These are phyloP conservation scores for Gaertneriomyces semiglobifer DNA, from an alignment of 192 early-diverging fungal species.

Conservation along the genomic window DNA sequence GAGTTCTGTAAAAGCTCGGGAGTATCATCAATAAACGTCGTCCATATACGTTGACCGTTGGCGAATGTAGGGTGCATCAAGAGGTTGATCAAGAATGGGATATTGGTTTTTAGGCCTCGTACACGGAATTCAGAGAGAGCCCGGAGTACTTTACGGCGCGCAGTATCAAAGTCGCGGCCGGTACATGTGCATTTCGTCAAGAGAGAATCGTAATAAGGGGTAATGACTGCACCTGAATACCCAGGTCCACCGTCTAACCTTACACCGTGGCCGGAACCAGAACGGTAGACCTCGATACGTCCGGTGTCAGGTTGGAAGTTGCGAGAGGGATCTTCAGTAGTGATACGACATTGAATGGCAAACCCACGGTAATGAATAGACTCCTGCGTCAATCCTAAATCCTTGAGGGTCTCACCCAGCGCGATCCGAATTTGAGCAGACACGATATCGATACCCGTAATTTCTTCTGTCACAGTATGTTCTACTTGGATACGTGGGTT, in stretches of 20 bases:
- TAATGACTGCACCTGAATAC: conserved; percentile 87
- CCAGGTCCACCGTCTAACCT: conserved; percentile 67
- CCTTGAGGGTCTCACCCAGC: conserved; percentile 72
- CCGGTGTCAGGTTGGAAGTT: conserved; percentile 96
- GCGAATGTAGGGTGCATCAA: conserved; percentile 80
- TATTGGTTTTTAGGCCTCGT: conserved; percentile 95
- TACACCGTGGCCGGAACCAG: conserved; percentile 71
- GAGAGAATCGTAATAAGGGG: conserved; percentile 93
- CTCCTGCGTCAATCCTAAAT: conserved; percentile 78
- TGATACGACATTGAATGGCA: conserved; percentile 96
- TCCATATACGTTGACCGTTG: conserved; percentile 74
- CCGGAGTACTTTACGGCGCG: conserved; percentile 82
- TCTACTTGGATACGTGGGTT: conserved; percentile 98
- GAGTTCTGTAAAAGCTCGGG: conserved; percentile 84
- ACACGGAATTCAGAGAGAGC: conserved; percentile 93
- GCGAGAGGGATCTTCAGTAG: conserved; percentile 90
- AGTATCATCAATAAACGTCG: conserved; percentile 97
- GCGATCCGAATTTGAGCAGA: conserved; percentile 94
- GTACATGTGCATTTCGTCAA: conserved; percentile 85
- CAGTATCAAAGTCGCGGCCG: conserved; percentile 84
- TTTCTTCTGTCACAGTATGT: conserved; percentile 96
- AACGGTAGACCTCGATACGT: conserved; percentile 91
- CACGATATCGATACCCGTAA: conserved; percentile 93
- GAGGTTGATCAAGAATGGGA: conserved; percentile 86
- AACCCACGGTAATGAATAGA: conserved; percentile 72